Conservation (phyloP, 1,139 yeast genomes). For the Candida anutae region DNA sequence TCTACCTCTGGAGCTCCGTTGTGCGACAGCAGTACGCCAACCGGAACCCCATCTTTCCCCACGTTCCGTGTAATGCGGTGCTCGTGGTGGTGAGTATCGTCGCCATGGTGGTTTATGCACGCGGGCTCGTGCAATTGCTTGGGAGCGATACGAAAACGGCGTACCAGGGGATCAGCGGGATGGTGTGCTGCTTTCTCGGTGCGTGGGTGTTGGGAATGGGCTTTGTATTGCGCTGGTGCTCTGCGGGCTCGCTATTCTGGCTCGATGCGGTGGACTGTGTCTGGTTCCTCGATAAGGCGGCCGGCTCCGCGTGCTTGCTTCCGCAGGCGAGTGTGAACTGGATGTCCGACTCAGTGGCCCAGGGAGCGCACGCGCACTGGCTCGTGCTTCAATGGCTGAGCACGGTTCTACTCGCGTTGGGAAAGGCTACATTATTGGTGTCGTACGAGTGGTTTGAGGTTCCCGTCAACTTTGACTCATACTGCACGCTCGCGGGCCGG, state of each 20-base stretch:
- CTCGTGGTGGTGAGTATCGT: conserved; percentile 10
- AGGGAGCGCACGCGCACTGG: conserved; percentile 12
- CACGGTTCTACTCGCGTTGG: conserved; percentile 3
- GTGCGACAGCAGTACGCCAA: conserved; percentile 9
- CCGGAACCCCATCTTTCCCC: conserved; percentile 15
- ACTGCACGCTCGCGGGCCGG: conserved; percentile 6
- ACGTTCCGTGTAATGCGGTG: conserved; percentile 4
- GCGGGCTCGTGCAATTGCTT: no score
- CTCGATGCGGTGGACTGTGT: conserved; percentile 22
- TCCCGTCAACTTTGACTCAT: conserved; percentile 19
- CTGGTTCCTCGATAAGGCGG: conserved; percentile 18
- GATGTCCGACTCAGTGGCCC: conserved; percentile 11
- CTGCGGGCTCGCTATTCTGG: neutral
- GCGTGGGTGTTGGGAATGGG: conserved; percentile 1
- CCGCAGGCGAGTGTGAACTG: conserved; percentile 27
- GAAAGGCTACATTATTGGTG: conserved; percentile 4
- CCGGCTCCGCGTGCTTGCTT: conserved; percentile 9
- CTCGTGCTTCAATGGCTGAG: conserved; percentile 7
- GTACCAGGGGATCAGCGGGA: conserved; percentile 18
- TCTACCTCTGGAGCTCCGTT: conserved; percentile 7
- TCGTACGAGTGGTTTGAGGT: conserved; percentile 13
- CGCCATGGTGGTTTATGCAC: conserved; percentile 9
- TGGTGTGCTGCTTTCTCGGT: conserved; percentile 6
- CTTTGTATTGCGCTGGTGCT: conserved; percentile 1
- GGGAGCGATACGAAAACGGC: conserved; percentile 15